Evolutionary conservation across 306 rosid species (phyloP).

Genomic region (Trifolium fragiferum): DNA sequence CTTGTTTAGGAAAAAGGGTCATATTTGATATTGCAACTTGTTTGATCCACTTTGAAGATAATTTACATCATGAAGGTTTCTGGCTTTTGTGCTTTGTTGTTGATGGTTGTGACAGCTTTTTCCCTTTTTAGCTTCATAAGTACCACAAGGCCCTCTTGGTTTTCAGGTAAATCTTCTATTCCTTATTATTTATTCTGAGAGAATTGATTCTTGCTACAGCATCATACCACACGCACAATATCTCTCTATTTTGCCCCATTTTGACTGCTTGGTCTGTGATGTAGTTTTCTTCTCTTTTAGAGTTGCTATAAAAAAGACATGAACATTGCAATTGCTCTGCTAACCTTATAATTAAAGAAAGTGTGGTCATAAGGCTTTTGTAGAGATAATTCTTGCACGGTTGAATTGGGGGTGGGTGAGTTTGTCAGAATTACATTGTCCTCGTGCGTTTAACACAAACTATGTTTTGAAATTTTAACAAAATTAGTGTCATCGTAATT

Average conservation of each 20-base stretch:
- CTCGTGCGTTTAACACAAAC: no score
- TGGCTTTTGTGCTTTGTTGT: conserved; percentile 51
- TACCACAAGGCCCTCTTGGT: conserved; percentile 30
- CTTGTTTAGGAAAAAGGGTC: neutral
- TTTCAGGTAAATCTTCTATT: conserved; percentile 45
- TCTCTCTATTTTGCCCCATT: no score
- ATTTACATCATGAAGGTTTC: conserved; percentile 54
- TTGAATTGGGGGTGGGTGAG: no score
- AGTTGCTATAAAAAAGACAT: no score
- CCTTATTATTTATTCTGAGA: neutral
- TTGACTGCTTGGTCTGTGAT: no score
- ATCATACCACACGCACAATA: no score
- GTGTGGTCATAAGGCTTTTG: neutral
- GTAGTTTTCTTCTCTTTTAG: no score
- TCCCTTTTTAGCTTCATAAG: conserved; percentile 43
- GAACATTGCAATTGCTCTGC: neutral
- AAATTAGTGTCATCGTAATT: no score
- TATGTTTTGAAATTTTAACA: no score
- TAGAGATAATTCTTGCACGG: neutral
- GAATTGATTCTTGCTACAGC: no score
- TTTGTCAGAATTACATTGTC: no score
- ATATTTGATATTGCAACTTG: neutral
- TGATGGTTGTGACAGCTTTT: conserved; percentile 45
- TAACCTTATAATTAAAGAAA: neutral
- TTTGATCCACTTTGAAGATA: neutral